Base-by-base conservation (phyloP, 73 alveolate genomes). In the Symbiodinium pilosum region DNA sequence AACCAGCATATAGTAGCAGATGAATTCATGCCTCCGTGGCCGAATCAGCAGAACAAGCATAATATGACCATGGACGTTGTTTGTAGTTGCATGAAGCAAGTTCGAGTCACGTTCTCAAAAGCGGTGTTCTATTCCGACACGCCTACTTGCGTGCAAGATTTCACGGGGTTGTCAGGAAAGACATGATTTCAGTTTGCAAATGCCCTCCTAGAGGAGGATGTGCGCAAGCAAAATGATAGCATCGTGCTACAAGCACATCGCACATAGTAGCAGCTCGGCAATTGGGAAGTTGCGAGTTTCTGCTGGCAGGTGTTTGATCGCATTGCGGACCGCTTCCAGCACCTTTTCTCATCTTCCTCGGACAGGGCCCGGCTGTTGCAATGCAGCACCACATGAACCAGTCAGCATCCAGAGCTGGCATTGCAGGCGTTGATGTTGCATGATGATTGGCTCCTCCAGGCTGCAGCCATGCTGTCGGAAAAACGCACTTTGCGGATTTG, bases 401-500 rank as follows among this genome's bases (percentile, higher is more conserved):
- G 73, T 54, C 4, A n/a, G n/a, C 73, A 54, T 1, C 26, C 73
- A 54, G 71, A 20, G 11, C 41, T 24, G 32, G 1, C 34, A 56
- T 44, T 12, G 44, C 56, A 89, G 95, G 95, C 89, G 5, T 40
- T 91, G 51, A 91, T 91, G 97, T 43, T 91, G 89, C 81, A 68
- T 3, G 97, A 91, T n/a, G 97, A 91, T 43, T 91, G 97, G 97
- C 89, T 91, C 51, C 40, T 91, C 11, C 97, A 91, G 97, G 93
- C n/a, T 6, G 11, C 44, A 24, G 2, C 26, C 4, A 28, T 30
- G 34, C 6, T 42, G 39, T 39, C 42, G 40, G 16, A 11, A 24
- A 21, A n/a, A 28, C 18, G 92, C 2, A 8, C 44, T 42, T 2
- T 28, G 38, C 28, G 20, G 2, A 9, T 39, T 39, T 34, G 20